Percentiles rank a stretch among this genome's conserved stretches.
Evolutionary conservation across 768 basidiomycete genomes (phyloP).

Genomic region (Mycena vulgaris): DNA sequence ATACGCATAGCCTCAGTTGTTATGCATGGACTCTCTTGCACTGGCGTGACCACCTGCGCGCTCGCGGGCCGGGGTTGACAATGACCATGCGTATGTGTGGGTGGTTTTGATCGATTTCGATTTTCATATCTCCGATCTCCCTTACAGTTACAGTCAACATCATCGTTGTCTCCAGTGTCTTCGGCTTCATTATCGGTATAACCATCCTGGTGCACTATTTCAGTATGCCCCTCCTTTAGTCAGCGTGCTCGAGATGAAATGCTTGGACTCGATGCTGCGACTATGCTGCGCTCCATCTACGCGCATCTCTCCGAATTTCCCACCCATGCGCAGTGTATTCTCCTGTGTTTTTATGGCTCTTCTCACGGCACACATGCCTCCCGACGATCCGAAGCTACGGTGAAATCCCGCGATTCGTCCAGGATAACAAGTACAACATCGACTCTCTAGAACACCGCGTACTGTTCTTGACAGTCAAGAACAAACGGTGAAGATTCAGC

Average conservation of each 20-base stretch:
- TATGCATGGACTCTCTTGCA: too few species aligned
- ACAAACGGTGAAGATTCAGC: conserved; percentile 79
- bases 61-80: conserved; percentile 36
- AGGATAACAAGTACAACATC: conserved; percentile 75
- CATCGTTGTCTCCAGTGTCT: conserved; percentile 60
- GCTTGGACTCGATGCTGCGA: conserved; percentile 77
- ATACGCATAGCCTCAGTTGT: too few species aligned
- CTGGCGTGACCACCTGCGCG: too few species aligned
- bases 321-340: conserved; percentile 53
- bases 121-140: background rate
- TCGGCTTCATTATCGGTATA: conserved; percentile 70
- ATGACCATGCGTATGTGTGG: conserved; percentile 72
- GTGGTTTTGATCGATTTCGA: conserved; percentile 40
- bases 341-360: background rate
- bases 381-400: conserved; percentile 84
- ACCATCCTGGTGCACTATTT: conserved; percentile 74
- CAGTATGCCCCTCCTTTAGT: conserved; percentile 57
- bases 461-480: conserved; percentile 74
- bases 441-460: conserved; percentile 86
- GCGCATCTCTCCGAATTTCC: conserved; percentile 85
- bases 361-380: conserved; percentile 52
- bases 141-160: conserved; percentile 63
- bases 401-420: conserved; percentile 71
- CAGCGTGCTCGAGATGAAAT: conserved; percentile 81
- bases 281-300: conserved; percentile 81